phyloP scores from a whole-genome alignment of 164 flowering plant genomes.

The Vitis cinerea region DNA sequence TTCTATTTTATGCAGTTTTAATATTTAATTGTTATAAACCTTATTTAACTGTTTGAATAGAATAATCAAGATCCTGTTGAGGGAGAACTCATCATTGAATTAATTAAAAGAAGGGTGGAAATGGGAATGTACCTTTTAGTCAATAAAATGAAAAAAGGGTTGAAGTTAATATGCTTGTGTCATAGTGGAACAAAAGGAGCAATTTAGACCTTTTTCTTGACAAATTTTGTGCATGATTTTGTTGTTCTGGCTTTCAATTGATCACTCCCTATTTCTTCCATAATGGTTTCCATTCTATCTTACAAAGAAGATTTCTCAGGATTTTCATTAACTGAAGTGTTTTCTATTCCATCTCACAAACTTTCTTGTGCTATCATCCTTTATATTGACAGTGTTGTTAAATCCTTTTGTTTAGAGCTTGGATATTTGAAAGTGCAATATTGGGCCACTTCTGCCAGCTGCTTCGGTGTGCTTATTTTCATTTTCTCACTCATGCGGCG shows the following conservation, averaged over 20 bases:
- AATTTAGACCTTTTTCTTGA: not conserved
- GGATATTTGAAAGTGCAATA: constrained; percentile 66
- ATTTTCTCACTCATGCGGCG: constrained; percentile 29
- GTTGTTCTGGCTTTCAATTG: not conserved
- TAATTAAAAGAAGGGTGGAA: not conserved
- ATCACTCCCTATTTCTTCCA: not conserved
- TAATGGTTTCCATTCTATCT: not conserved
- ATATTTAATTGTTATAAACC: not conserved
- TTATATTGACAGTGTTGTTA: constrained; percentile 14
- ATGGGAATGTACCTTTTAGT: not conserved
- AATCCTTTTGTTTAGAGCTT: constrained; percentile 44
- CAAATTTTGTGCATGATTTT: not conserved
- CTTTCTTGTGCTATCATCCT: not conserved
- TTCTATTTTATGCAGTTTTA: not conserved
- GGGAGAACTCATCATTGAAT: not conserved
- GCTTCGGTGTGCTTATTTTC: constrained; percentile 62
- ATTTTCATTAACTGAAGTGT: not conserved
- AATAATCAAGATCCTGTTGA: not conserved
- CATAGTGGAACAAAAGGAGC: not conserved
- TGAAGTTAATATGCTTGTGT: not conserved
- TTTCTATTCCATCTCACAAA: not conserved
- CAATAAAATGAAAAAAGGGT: not conserved
- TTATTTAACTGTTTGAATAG: not conserved
- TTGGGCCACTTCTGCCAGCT: constrained; percentile 67
- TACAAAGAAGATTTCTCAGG: not conserved